These are phyloP conservation scores for Geotrichum histeridarum DNA, from an alignment of 1,139 yeast genomes.

Conservation along the genomic window DNA sequence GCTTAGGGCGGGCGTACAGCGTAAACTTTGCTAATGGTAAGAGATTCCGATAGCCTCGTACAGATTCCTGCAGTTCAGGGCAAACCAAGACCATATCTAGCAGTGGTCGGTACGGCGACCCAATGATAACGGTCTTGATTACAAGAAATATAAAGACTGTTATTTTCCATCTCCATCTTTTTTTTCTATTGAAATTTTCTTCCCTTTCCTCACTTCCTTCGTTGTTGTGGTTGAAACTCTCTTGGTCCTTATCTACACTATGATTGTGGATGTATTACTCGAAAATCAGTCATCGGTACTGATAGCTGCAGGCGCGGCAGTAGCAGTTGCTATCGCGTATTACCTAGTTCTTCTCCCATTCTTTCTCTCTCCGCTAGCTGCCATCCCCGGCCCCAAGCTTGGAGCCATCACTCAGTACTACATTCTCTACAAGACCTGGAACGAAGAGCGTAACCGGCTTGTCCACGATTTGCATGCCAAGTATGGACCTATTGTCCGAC, in stretches of 20 bases:
- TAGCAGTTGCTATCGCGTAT: conserved; percentile 9
- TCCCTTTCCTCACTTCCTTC: background rate
- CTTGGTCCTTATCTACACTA: background rate
- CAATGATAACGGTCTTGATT: background rate
- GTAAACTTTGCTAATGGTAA: too few species aligned
- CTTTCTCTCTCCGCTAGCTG: conserved; percentile 41
- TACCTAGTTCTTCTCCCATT: conserved; percentile 22
- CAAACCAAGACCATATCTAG: too few species aligned
- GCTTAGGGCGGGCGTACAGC: too few species aligned
- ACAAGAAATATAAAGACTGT: background rate
- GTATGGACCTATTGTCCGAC: conserved; percentile 58
- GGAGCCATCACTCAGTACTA: conserved; percentile 48
- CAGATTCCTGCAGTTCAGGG: too few species aligned
- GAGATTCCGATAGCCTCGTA: too few species aligned
- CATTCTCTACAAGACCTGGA: conserved; percentile 51
- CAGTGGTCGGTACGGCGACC: too few species aligned
- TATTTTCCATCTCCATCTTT: background rate
- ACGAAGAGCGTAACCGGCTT: conserved; percentile 47
- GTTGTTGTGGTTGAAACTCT: background rate
- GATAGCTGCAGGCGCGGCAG: background rate
- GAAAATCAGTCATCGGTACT: background rate
- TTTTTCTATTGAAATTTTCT: background rate
- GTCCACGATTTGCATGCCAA: conserved; percentile 50
- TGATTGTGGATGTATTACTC: conserved; percentile 11
- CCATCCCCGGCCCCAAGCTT: conserved; percentile 58